Base-by-base conservation (phyloP, 495 filamentous ascomycete genomes). In the Penicillium longicatenatum region DNA sequence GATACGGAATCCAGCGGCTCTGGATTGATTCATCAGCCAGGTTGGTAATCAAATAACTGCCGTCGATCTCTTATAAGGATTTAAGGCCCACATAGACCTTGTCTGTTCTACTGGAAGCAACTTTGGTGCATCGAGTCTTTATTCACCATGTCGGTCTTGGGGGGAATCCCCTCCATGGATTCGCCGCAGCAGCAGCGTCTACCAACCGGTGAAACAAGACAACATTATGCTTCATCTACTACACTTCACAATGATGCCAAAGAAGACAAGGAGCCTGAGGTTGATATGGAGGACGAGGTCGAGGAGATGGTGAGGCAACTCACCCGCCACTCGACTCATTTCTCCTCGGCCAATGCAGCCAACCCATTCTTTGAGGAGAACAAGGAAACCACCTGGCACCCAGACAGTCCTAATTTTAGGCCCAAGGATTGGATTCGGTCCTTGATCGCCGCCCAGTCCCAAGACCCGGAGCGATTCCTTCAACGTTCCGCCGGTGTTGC, bases 381-480 rank as follows among this genome's bases (percentile, higher is more conserved):
- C 17, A 59, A 63, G 31, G 31, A 35, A 14, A 35, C 31, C 12
- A 63, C 53, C 8, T 59, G 72, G 44, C 64, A 76, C 55, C 73
- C 73, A 0, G 53, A 63, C 14, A 73, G 66, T 33, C 63, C 60
- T 14, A 30, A 66, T 29, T 76, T 76, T 62, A 67, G 62, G 24
- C 56, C 70, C 17, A 67, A 68, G 53, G 54, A 62, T 49, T 76
- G 72, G 70, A 64, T 72, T 16, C 59, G 66, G 45, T 65, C 70
- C 12, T 56, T 76, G 45, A 53, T 74, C 21, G 68, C 65, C 20
- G 33, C 73, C 9, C 63, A 68, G 29, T 68, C 70, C 3, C 58
- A 63, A 30, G 69, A 76, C 61, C 70, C 69, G 10, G 70, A 69
- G 46, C 58, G 62, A 20, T 76, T 66, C 49, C 69, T 66, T 14